Percentiles rank a stretch among this genome's conserved stretches.
phyloP scores from a whole-genome alignment of 306 rosid species.

The Sicyos baderoa region DNA sequence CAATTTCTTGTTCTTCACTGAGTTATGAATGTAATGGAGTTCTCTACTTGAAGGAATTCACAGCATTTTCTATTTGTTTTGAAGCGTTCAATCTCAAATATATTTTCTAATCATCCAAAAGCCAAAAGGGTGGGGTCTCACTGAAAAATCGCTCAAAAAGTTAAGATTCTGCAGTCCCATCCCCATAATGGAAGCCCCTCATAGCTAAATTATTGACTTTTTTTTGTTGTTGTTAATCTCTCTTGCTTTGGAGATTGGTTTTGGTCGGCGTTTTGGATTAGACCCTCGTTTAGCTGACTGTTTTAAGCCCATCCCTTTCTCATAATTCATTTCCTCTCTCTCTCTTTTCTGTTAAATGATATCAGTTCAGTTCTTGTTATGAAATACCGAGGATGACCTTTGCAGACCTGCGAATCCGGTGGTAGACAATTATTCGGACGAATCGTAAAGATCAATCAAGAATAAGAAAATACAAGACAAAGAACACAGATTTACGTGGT shows the following conservation, averaged over 20 bases:
- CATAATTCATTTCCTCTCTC: neutral
- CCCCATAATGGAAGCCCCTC: constrained; percentile 7
- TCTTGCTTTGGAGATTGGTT: neutral
- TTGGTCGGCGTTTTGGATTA: neutral
- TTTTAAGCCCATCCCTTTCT: constrained; percentile 2
- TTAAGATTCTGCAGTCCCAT: constrained; percentile 19
- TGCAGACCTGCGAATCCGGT: too few relatives aligned
- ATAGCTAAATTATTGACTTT: constrained; percentile 18
- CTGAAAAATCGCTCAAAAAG: constrained; percentile 12
- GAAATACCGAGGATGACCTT: too few relatives aligned
- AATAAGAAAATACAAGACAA: too few relatives aligned
- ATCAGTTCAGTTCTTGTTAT: too few relatives aligned
- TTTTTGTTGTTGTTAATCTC: constrained; percentile 14
- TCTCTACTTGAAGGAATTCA: neutral
- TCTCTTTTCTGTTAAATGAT: too few relatives aligned
- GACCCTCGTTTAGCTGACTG: neutral
- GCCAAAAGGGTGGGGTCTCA: neutral
- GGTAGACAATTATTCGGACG: too few relatives aligned
- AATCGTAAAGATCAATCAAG: too few relatives aligned
- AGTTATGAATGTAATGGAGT: neutral
- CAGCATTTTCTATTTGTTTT: constrained; percentile 1
- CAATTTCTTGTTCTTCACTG: neutral
- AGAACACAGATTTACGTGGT: too few relatives aligned
- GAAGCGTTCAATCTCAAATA: too few relatives aligned
- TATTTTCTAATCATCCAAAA: neutral